Percentiles rank a stretch among this genome's conserved stretches.
These are phyloP conservation scores for Colletotrichum karsti DNA, from an alignment of 2,329 filamentous ascomycete species.

Conservation along the genomic window DNA sequence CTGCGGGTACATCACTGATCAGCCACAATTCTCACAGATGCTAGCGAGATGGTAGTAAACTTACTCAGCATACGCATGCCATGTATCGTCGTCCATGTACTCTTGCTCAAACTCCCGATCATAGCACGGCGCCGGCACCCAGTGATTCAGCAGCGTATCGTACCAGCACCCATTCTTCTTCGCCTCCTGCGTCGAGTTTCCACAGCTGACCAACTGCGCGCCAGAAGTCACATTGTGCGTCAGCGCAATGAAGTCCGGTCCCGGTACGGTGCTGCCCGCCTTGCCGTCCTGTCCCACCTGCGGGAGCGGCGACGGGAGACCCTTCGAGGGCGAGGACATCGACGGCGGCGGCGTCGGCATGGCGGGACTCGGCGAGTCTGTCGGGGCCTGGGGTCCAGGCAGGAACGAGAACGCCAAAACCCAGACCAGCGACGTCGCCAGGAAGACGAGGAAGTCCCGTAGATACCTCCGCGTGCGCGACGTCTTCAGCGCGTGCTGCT, in stretches of 20 bases:
- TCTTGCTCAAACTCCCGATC: constrained; percentile 35
- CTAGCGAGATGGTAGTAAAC: neutral
- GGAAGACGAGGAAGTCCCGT: neutral
- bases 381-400: neutral
- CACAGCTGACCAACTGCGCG: constrained; percentile 31
- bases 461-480: neutral
- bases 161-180: constrained; percentile 31
- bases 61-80: constrained; percentile 30
- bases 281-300: constrained; percentile 3
- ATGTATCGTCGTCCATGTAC: constrained; percentile 36
- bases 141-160: constrained; percentile 36
- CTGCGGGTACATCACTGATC: neutral
- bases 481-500: neutral
- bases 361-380: neutral
- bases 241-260: neutral
- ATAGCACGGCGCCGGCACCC: constrained; percentile 34
- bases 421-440: constrained; percentile 33
- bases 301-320: neutral
- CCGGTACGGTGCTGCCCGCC: neutral
- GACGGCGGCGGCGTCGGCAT: neutral
- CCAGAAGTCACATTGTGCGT: constrained; percentile 33
- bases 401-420: constrained; percentile 24
- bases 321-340: neutral
- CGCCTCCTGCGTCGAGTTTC: constrained; percentile 31
- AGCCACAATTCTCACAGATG: neutral